phyloP scores from a whole-genome alignment of 495 filamentous ascomycete genomes.

The Talaromyces wortmannii region DNA sequence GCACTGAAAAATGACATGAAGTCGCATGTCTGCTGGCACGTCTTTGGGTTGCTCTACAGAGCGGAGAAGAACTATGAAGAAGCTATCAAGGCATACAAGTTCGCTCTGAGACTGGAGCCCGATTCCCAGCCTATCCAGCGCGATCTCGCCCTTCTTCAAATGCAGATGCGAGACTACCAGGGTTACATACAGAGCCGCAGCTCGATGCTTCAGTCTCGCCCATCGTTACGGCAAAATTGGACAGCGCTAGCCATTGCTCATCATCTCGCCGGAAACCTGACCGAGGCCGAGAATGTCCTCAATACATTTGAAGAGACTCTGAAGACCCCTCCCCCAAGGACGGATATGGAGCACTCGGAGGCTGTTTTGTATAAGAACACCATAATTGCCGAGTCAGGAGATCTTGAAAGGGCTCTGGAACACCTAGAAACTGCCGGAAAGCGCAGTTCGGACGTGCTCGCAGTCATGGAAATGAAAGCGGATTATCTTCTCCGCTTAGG shows the following conservation, averaged over 20 bases:
- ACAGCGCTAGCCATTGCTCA: conserved; percentile 89
- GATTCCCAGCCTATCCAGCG: conserved; percentile 90
- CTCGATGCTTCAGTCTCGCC: conserved; percentile 75
- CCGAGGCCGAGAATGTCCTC: conserved; percentile 83
- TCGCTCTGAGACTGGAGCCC: conserved; percentile 84
- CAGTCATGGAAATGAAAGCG: conserved; percentile 84
- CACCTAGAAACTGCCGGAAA: conserved; percentile 75
- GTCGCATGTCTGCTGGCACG: conserved; percentile 98
- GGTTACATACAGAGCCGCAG: conserved; percentile 86
- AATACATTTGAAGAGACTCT: conserved; percentile 89
- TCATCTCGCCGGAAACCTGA: conserved; percentile 77
- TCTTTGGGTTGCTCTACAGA: conserved; percentile 92
- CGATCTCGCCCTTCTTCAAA: conserved; percentile 85
- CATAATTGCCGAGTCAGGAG: conserved; percentile 82
- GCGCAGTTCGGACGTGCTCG: conserved; percentile 73
- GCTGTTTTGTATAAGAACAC: conserved; percentile 92
- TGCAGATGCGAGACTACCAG: conserved; percentile 94
- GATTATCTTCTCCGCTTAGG: conserved; percentile 76
- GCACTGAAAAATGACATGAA: conserved; percentile 94
- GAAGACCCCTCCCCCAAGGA: conserved; percentile 63
- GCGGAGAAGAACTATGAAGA: conserved; percentile 96
- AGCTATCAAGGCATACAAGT: conserved; percentile 97
- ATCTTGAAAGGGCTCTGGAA: conserved; percentile 73
- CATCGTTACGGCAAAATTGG: conserved; percentile 84
- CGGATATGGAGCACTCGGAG: conserved; percentile 92